phyloP scores from a whole-genome alignment of 495 filamentous ascomycete species.

The Penicillium arizonense region DNA sequence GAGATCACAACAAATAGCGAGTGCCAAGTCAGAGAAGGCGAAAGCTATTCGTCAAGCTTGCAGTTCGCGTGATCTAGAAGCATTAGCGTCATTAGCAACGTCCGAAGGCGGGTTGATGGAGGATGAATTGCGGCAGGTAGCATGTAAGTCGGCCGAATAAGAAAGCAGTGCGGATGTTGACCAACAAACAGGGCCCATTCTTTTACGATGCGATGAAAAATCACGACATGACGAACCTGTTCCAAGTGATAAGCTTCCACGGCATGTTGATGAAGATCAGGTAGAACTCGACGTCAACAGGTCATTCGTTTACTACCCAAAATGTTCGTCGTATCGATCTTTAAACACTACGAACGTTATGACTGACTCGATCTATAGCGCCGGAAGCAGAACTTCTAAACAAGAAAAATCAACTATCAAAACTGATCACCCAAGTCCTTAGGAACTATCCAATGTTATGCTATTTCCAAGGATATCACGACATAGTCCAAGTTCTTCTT shows the following conservation, averaged over 20 bases:
- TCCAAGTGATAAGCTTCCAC: slow-evolving; percentile 56
- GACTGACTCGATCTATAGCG: slow-evolving; percentile 17
- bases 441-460: slow-evolving; percentile 80
- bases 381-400: slow-evolving; percentile 57
- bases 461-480: slow-evolving; percentile 99
- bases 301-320: slow-evolving; percentile 96
- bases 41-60: slow-evolving; percentile 67
- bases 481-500: slow-evolving; percentile 95
- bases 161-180: not conserved
- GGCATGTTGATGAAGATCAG: slow-evolving; percentile 82
- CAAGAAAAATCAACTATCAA: slow-evolving; percentile 70
- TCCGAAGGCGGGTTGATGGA: slow-evolving; percentile 73
- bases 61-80: slow-evolving; percentile 56
- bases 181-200: slow-evolving; percentile 64
- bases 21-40: slow-evolving; percentile 24
- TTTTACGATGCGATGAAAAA: slow-evolving; percentile 58
- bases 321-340: slow-evolving; percentile 54
- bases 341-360: not conserved
- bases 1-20: slow-evolving; percentile 1
- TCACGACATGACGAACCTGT: slow-evolving; percentile 18
- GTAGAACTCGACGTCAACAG: slow-evolving; percentile 88
- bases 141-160: slow-evolving; percentile 64
- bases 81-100: slow-evolving; percentile 64
- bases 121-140: slow-evolving; percentile 75
- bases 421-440: slow-evolving; percentile 72